Base-by-base conservation (phyloP, 2,329 filamentous ascomycete genomes). In the Cladosporium sp. region DNA sequence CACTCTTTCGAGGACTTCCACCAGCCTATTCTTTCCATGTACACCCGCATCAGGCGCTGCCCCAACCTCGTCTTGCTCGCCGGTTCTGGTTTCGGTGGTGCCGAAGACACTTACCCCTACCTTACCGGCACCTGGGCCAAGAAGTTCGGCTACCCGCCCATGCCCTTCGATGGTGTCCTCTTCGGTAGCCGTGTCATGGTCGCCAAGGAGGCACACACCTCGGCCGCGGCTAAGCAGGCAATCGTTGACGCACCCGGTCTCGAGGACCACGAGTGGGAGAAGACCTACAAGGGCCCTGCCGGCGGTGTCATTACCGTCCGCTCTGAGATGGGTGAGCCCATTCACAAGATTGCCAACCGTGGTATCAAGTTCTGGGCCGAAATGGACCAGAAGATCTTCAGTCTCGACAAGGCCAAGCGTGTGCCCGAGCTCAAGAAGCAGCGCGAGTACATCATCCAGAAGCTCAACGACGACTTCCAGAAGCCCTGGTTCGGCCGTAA, bases 281-380 rank as follows among this genome's bases (percentile, higher is more conserved):
- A 93, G 81, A 96, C 92, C 5, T 97, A 97, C 84, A 92, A 94
- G 82, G 92, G 92, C 21, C 86, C 93, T 30, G 91, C 93, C 66
- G 95, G 95, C 74, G 95, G 95, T 77, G 88, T 99, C 69, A 94
- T 99, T 74, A 99, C 95, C 32, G 95, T 99, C 59, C 88, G 93
- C 70, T 99, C 95, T 1, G 95, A 99, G 81, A 99, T 99, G 96
- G 96, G 95, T 55, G 95, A 99, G 84, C 96, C 95, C 6, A 99
- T 99, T 69, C 95, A 99, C 84, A 99, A 99, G 84, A 87, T 99
- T 67, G 96, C 95, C 18, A 99, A 95, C 59, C 91, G 96, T 67
- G 95, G 95, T 86, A 93, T 99, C 58, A 84, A 88, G 64, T 97
- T 99, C 84, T 99, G 95, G 95, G 90, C 93, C 59, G 96, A 99